Percentiles rank a stretch among this genome's conserved stretches.
Evolutionary conservation across 345 rosid genomes (phyloP).

Genomic region (Kernera saxatilis): DNA sequence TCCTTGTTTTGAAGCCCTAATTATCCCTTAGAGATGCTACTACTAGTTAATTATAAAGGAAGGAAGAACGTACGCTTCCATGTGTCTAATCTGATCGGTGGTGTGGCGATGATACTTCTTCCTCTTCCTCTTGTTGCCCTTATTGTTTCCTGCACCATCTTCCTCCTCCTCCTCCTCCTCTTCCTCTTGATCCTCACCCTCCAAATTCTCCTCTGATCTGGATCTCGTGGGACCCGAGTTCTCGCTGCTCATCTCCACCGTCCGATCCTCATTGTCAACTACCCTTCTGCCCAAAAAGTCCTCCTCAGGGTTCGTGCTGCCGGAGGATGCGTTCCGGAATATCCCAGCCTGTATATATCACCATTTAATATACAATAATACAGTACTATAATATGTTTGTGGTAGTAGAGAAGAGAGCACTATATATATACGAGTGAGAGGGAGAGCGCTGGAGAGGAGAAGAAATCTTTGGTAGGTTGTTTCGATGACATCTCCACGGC

Average conservation of each 20-base stretch:
- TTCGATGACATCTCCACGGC: slow-evolving; percentile 85
- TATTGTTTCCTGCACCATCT: slow-evolving; percentile 20
- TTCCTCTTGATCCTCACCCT: slow-evolving; percentile 54
- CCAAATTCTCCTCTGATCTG: slow-evolving; percentile 73
- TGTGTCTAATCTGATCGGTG: slow-evolving; percentile 88
- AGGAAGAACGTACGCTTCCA: slow-evolving; percentile 73
- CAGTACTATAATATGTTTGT: background rate
- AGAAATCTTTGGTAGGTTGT: slow-evolving; percentile 82
- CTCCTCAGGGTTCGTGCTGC: slow-evolving; percentile 56
- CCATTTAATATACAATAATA: background rate
- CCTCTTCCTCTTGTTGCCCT: slow-evolving; percentile 78
- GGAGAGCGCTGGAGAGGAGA: slow-evolving; percentile 96
- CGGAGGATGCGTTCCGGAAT: slow-evolving; percentile 62
- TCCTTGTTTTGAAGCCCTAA: slow-evolving; percentile 9
- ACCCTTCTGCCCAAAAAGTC: slow-evolving; percentile 50
- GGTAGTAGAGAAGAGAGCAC: background rate
- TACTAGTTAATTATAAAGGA: too few relatives aligned
- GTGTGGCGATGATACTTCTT: slow-evolving; percentile 97
- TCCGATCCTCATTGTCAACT: slow-evolving; percentile 47
- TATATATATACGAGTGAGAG: slow-evolving; percentile 65
- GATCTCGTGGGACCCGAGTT: slow-evolving; percentile 85
- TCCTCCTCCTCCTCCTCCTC: slow-evolving; percentile 33
- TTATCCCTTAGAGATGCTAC: background rate
- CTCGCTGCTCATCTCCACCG: slow-evolving; percentile 92
- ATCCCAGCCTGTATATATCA: slow-evolving; percentile 66